Evolutionary conservation across 257 asterid genomes (phyloP).

Genomic region (Phtheirospermum japonicum): DNA sequence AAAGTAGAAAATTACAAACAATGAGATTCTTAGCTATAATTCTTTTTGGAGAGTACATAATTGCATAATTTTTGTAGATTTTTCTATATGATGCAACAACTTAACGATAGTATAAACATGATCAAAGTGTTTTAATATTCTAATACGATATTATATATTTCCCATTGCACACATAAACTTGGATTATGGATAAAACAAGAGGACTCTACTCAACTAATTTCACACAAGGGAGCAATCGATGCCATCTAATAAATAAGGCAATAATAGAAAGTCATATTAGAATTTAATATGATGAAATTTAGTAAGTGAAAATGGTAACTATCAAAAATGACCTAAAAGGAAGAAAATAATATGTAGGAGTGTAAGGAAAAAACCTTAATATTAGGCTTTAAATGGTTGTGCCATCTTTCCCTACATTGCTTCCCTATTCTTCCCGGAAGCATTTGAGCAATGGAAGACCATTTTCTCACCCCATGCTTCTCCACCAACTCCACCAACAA

Average conservation of each 20-base stretch:
- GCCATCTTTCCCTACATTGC: slow-evolving; percentile 91
- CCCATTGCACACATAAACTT: neutral
- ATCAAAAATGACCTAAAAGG: slow-evolving; percentile 25
- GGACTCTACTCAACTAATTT: neutral
- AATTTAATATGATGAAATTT: neutral
- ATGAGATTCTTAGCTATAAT: slow-evolving; percentile 16
- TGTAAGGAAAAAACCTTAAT: slow-evolving; percentile 48
- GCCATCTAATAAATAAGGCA: neutral
- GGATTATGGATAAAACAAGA: neutral
- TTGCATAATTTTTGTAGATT: neutral
- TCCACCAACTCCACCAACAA: slow-evolving; percentile 56
- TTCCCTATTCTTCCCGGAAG: slow-evolving; percentile 69
- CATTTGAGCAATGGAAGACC: slow-evolving; percentile 69
- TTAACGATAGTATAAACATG: slow-evolving; percentile 16
- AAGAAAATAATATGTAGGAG: slow-evolving; percentile 16
- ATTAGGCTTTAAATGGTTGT: slow-evolving; percentile 74
- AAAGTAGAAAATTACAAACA: slow-evolving; percentile 28
- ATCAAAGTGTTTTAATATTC: neutral
- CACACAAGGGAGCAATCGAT: neutral
- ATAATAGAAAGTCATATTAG: neutral
- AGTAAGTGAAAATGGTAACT: slow-evolving; percentile 24
- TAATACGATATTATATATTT: neutral
- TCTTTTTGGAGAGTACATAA: neutral
- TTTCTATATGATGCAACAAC: neutral
- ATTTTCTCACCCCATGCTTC: slow-evolving; percentile 60